These are phyloP conservation scores for Trichoderma sp. DNA, from an alignment of 2,329 filamentous ascomycete species.

Conservation along the genomic window DNA sequence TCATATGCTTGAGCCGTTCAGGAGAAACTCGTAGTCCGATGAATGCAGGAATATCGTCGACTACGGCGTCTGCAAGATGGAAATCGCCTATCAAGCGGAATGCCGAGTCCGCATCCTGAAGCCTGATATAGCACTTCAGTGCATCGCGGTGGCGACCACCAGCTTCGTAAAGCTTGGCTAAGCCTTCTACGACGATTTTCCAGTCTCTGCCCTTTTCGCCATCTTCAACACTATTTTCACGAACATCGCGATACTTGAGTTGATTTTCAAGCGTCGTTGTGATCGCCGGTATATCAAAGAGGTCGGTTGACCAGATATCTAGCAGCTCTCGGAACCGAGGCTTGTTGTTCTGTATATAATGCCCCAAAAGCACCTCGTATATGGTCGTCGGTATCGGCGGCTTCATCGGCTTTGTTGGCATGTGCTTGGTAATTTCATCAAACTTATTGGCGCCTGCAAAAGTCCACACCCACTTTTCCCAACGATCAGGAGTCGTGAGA, in stretches of 20 bases:
- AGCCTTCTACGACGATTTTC: slow-evolving; percentile 82
- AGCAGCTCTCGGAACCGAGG: slow-evolving; percentile 75
- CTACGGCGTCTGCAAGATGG: slow-evolving; percentile 85
- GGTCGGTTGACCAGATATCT: slow-evolving; percentile 78
- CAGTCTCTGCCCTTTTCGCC: slow-evolving; percentile 77
- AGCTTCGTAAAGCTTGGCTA: slow-evolving; percentile 82
- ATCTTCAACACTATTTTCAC: slow-evolving; percentile 73
- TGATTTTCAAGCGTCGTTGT: slow-evolving; percentile 80
- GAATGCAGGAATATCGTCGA: slow-evolving; percentile 87
- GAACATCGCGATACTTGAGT: slow-evolving; percentile 72
- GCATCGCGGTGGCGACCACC: slow-evolving; percentile 82
- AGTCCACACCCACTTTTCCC: slow-evolving; percentile 95
- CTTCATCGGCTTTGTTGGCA: slow-evolving; percentile 74
- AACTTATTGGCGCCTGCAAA: slow-evolving; percentile 86
- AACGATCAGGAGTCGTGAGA: slow-evolving; percentile 73
- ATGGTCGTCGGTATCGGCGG: slow-evolving; percentile 79
- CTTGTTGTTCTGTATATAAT: slow-evolving; percentile 82
- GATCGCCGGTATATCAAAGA: slow-evolving; percentile 79
- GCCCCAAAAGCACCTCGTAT: slow-evolving; percentile 85
- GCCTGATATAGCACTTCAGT: slow-evolving; percentile 80
- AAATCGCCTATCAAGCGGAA: slow-evolving; percentile 85
- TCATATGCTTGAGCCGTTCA: slow-evolving; percentile 65
- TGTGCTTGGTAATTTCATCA: slow-evolving; percentile 83
- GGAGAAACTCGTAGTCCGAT: slow-evolving; percentile 82
- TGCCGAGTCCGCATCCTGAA: slow-evolving; percentile 88